Base-by-base conservation (phyloP, 192 early-diverging fungal genomes). In the Entrophospora sp. region DNA sequence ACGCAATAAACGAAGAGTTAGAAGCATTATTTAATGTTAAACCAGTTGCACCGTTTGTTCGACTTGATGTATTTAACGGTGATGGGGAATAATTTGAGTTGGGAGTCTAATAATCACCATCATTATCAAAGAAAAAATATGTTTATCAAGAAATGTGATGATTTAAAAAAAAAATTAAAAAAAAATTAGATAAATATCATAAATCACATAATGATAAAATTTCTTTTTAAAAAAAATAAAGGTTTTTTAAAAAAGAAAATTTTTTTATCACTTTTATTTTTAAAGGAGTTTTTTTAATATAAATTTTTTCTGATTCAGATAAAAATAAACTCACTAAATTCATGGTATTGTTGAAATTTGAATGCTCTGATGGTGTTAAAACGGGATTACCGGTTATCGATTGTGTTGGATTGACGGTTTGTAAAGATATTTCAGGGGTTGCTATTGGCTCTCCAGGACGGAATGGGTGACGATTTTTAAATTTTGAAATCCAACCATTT, bases 401-500 rank as follows among this genome's bases (percentile, higher is more conserved):
- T 5, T 9, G 14, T 44, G 59, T 18, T 8, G 44, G 60, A 28
- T 52, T 12, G 27, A 8, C 53, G 27, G 53, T 35, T n/a, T 51
- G 51, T 42, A 65, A 27, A 10, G 64, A 65, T 20, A 65, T 35
- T 27, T 65, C 64, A 2, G 44, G 18, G 0, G 36, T 27, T 35
- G 25, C 51, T 28, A 14, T 20, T 37, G 22, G 51, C 18, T 65
- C 51, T 20, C 51, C 28, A 53, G 35, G 37, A 40, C 48, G 64
- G 30, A 53, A 34, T 6, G 51, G 63, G 25, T 65, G 64, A 51
- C 64, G 46, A 25, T 28, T 38, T 37, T 65, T 65, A 14, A 65
- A 65, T 35, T 65, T 65, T 30, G 64, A 52, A 37, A 65, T 65
- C 64, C 64, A 65, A 25, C 64, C 64, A 30, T 65, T 65, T 14